Base-by-base conservation (phyloP, 2,329 filamentous ascomycete species). In the Diaporthe ampelina region DNA sequence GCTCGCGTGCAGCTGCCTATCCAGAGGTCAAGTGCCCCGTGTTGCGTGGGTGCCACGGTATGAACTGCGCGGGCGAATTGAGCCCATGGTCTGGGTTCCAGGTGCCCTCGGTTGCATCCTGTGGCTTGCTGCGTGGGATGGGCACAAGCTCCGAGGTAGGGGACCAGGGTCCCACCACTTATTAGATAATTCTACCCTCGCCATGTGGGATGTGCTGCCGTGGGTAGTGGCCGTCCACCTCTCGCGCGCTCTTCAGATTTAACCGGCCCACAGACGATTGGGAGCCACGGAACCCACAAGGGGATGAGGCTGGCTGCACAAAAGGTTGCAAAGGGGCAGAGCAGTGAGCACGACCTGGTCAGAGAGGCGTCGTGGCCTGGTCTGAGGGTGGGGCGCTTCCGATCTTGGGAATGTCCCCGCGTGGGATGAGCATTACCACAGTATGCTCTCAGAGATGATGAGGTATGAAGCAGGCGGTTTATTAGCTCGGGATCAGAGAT, bases 1-100 rank as follows among this genome's bases (percentile, higher is more conserved):
- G 63, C 48, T 54, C 48, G 63, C 48, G n/a, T 68, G 63, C 48
- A 68, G 63, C 48, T 68, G 63, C 63, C 63, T 68, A 54, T 68
- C 45, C 48, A 26, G 63, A 26, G 3, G 13, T 68, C 32, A 40
- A 67, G 26, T 26, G 63, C 11, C 29, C 63, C 32, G 61, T 48
- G 50, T 26, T 13, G 43, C 43, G 59, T 29, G 43, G 59, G 43
- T 43, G n/a, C n/a, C n/a, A n/a, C n/a, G n/a, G n/a, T n/a, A n/a
- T n/a, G n/a, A n/a, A 29, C 29, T 13, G 43, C 43, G 59, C 21
- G 43, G 59, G 43, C 43, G 26, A 24, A 43, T 35, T 45, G 26
- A 50, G 59, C 59, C 43, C 61, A 29, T 65, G 26, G 43, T 65
- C 61, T 65, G 26, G 45, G 37, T 35, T 35, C 43, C 40, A 45